Base-by-base conservation (phyloP, 352 stramenopile genomes). In the Phytophthora chlamydospora region DNA sequence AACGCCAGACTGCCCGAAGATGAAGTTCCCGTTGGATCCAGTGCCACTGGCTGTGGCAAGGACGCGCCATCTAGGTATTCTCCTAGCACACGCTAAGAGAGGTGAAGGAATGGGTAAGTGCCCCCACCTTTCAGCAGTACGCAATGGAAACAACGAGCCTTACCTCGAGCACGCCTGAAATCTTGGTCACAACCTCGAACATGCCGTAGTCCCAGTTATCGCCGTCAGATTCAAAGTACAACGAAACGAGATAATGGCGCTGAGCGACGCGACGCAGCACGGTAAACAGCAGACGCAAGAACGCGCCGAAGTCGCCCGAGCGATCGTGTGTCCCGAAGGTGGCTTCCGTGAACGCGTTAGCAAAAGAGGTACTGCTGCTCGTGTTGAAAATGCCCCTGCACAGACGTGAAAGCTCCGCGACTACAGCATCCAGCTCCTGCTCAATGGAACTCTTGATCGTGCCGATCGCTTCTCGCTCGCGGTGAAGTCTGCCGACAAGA, bases 361-460 rank as follows among this genome's bases (percentile, higher is more conserved):
- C 78, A 47, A 90, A 89, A 3, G 84, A 91, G n/a, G 80, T 93
- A 48, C 78, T 85, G 54, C 79, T 90, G 55, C 73, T 83, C 2
- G 77, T 76, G 52, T 90, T 90, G 70, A 88, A 93, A 42, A 91
- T 88, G 8, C 72, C 73, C 8, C 81, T 68, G 29, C 82, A 95
- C 17, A 93, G 84, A 27, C 82, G 72, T 27, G 83, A 88, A 39
- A 95, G 80, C 33, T 88, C 62, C 19, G 70, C 58, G 21, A 93
- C 63, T 2, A 91, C 75, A 19, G 76, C 73, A 54, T 85, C 65
- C 29, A 95, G 62, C 19, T 93, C 83, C 47, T 80, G 66, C 41
- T 90, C 75, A 6, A 90, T 77, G 1, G 78, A 88, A 29, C 64
- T 89, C 50, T 90, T 89, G 34, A 95, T 76, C 13, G 79, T 85